Evolutionary conservation across 129 eudicot species (phyloP), one percentile per base, ranked within the genome.

Genomic region (Tagetes patula): DNA sequence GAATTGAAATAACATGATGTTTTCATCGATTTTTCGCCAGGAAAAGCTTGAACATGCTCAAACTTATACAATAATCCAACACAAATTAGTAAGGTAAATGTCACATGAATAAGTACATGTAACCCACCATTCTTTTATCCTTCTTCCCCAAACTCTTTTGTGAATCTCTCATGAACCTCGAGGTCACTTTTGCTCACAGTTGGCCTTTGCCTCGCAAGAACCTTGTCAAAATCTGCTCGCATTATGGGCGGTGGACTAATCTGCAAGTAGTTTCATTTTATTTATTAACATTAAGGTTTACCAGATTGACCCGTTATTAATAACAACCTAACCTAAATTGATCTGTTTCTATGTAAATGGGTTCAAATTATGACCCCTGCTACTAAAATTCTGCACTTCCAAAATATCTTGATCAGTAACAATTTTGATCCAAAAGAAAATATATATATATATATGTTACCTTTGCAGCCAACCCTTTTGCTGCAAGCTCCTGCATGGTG

Each of bases 171-270:
- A 33, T 93, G 98, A 59, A 90, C 91, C 50, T 90, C 99, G 8
- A 94, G 99, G 76, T 94, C 99, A 34, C 89, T 42, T 88, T 94
- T 94, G 88, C 99, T 94, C 68, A 94, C 99, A 8, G 99, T 94
- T 50, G 99, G 99, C 84, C 82, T 90, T 79, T 94, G 99, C 72
- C 94, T 84, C 1, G 89, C 93, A 2, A 94, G 85, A 69, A 94
- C 99, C 80, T 90, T 90, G 20, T 94, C 97, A 48, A 94, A 94
- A 70, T 94, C 99, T 3, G 82, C 81, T 79, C 84, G 88, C 8
- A 87, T 65, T 55, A 94, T 94, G 2, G 99, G 99, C 4, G 99
- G 99, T n/a, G 99, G 99, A 67, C 76, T 75, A 30, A 94, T 94
- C 99, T 94, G 87, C 78, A 88, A 34, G 33, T 13, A 12, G 2